These are phyloP conservation scores for Cardamine occulta DNA, from an alignment of 345 rosid species.

Conservation along the genomic window DNA sequence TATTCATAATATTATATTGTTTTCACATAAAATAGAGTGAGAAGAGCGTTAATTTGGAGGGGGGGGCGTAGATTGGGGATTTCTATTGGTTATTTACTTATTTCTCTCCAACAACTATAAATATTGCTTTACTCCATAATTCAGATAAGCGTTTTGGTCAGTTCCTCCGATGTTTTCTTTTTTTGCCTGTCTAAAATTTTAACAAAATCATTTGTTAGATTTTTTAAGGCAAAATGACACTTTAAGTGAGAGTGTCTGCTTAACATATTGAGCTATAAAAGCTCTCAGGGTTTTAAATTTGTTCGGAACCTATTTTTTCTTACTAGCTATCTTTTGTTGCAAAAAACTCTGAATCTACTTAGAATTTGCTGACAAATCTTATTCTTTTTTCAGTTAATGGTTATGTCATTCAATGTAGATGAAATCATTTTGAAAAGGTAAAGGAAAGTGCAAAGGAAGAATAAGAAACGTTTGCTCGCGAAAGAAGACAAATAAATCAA, in stretches of 20 bases:
- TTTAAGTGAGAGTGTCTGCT: background rate
- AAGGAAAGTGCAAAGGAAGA: background rate
- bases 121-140: background rate
- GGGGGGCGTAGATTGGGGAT: slow-evolving; percentile 17
- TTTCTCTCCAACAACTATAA: slow-evolving; percentile 9
- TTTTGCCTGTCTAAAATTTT: background rate
- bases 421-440: background rate
- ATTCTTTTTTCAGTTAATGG: background rate
- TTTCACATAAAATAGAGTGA: background rate
- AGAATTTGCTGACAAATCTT: too few species aligned
- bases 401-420: too few species aligned
- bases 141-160: slow-evolving; percentile 10
- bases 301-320: background rate
- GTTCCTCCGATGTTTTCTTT: background rate
- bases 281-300: background rate
- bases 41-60: background rate
- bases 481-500: background rate
- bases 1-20: too few species aligned
- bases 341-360: background rate
- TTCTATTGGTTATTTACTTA: slow-evolving; percentile 1
- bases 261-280: background rate
- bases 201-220: background rate
- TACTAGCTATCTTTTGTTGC: background rate
- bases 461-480: background rate
- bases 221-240: background rate